These are phyloP conservation scores for Desmodesmus armatus DNA, from an alignment of 139 green algal genomes.

Conservation along the genomic window DNA sequence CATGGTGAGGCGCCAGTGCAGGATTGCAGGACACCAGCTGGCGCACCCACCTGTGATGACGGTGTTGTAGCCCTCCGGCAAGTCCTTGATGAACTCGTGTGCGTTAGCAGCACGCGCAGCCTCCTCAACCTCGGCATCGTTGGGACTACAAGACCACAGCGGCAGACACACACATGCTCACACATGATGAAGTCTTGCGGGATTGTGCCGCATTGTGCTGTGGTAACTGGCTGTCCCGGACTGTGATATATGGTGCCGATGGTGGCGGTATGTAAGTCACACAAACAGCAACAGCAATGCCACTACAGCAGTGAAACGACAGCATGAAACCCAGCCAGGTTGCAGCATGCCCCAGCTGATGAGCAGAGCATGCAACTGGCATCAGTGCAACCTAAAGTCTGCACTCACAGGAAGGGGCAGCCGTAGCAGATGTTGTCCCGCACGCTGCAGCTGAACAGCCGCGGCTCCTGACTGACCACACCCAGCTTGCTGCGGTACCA, in stretches of 20 bases:
- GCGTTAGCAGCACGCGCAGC: conserved; percentile 84
- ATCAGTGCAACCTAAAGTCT: not conserved
- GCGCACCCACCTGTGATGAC: conserved; percentile 70
- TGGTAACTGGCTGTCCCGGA: no score
- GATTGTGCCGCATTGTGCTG: no score
- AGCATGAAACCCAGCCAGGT: not conserved
- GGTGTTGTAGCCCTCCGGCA: conserved; percentile 85
- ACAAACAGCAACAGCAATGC: not conserved
- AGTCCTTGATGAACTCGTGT: conserved; percentile 86
- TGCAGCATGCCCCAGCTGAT: not conserved
- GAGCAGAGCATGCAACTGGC: not conserved
- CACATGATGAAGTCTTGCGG: not conserved
- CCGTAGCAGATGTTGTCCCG: conserved; percentile 83
- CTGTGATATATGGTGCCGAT: no score
- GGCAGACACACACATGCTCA: not conserved
- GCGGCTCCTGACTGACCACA: conserved; percentile 78
- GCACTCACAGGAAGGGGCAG: conserved; percentile 20
- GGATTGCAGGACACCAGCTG: conserved; percentile 48
- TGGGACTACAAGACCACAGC: conserved; percentile 1
- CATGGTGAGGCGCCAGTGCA: no score
- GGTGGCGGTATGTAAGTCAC: conserved; percentile 4
- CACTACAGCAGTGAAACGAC: not conserved
- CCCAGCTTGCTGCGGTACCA: conserved; percentile 79
- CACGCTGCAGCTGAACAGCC: conserved; percentile 75
- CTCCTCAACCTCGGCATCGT: conserved; percentile 70